Evolutionary conservation across 2,329 filamentous ascomycete genomes (phyloP).

Genomic region (Scedosporium minutisporum): DNA sequence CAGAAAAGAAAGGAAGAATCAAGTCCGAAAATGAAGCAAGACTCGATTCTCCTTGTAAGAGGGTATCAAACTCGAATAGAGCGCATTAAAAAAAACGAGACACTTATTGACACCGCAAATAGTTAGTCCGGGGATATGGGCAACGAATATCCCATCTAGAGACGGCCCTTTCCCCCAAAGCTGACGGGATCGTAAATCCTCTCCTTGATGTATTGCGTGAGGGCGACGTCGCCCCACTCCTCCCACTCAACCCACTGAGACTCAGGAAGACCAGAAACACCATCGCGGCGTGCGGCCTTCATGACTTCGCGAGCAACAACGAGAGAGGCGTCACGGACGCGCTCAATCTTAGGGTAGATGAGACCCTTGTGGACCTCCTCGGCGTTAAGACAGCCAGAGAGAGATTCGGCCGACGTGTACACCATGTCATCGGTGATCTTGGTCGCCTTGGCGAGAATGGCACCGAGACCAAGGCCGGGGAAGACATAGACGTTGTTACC

Average conservation of each 20-base stretch:
- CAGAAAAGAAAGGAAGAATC: background rate
- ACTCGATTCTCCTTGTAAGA: background rate
- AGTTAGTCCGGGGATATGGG: background rate
- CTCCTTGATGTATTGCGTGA: slow-evolving; percentile 51
- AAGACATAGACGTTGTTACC: slow-evolving; percentile 91
- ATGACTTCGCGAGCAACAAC: slow-evolving; percentile 86
- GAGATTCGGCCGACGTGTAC: slow-evolving; percentile 78
- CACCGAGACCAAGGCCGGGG: slow-evolving; percentile 87
- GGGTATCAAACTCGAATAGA: slow-evolving; percentile 7
- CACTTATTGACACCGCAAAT: background rate
- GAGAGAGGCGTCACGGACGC: slow-evolving; percentile 83
- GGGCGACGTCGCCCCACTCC: slow-evolving; percentile 56
- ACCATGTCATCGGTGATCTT: slow-evolving; percentile 92
- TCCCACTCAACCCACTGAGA: slow-evolving; percentile 64
- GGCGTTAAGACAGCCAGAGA: slow-evolving; percentile 66
- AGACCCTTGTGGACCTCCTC: slow-evolving; percentile 76
- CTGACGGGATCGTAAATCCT: slow-evolving; percentile 49
- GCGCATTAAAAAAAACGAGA: background rate
- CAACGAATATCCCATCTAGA: background rate
- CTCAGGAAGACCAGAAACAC: slow-evolving; percentile 61
- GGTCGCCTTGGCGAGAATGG: slow-evolving; percentile 81
- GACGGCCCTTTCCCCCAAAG: slow-evolving; percentile 7
- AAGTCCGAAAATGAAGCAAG: background rate
- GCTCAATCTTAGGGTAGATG: slow-evolving; percentile 83
- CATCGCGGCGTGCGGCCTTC: slow-evolving; percentile 76